Evolutionary conservation across 2,329 filamentous ascomycete genomes (phyloP).

Genomic region (Beauveria scarabaeidicola): DNA sequence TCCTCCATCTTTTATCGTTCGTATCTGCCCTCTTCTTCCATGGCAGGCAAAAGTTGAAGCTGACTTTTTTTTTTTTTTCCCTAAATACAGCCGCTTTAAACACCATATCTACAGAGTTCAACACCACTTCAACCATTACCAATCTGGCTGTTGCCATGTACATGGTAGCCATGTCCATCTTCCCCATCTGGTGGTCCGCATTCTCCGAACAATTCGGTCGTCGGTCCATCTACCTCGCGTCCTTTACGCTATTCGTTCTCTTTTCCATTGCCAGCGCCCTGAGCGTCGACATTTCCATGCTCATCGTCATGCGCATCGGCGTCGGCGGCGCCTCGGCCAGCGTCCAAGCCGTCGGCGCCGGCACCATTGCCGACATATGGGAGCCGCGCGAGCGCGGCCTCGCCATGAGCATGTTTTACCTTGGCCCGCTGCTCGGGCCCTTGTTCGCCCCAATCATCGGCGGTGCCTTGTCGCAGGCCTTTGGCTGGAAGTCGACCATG

Average conservation of each 20-base stretch:
- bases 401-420: constrained; percentile 69
- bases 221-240: constrained; percentile 61
- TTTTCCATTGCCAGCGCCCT: constrained; percentile 59
- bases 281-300: constrained; percentile 58
- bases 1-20: constrained; percentile 75
- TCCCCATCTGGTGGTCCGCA: constrained; percentile 70
- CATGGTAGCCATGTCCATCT: constrained; percentile 68
- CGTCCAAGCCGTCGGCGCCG: constrained; percentile 3
- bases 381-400: constrained; percentile 56
- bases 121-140: constrained; percentile 4
- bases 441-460: constrained; percentile 65
- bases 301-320: constrained; percentile 63
- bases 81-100: not conserved
- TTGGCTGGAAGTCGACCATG: constrained; percentile 63
- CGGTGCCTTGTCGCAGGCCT: constrained; percentile 53
- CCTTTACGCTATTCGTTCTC: constrained; percentile 57
- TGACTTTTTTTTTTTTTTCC: not conserved
- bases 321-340: constrained; percentile 64
- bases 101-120: not conserved
- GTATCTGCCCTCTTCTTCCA: constrained; percentile 21
- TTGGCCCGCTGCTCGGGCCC: constrained; percentile 63
- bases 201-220: constrained; percentile 63
- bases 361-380: constrained; percentile 42
- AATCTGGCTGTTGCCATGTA: constrained; percentile 10
- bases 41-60: not conserved